Conservation (phyloP, 352 stramenopile species). For the Phytophthora europaea region DNA sequence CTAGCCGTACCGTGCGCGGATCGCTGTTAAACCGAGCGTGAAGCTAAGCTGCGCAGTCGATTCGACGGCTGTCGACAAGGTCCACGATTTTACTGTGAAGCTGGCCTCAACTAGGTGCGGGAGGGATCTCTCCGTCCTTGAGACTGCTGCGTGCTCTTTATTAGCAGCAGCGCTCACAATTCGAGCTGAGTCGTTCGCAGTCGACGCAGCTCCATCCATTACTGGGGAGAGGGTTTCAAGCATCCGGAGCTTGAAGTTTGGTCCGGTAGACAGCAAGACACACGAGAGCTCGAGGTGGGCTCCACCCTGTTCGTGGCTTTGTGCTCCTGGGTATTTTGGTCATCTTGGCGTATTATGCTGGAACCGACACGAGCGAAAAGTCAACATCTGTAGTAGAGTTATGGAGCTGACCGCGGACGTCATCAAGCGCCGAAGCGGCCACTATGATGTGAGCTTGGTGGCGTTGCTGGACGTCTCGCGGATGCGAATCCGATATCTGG, state of each 20-base stretch:
- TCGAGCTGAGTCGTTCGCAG: background rate
- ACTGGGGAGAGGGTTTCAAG: background rate
- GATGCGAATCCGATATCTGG: constrained; percentile 49
- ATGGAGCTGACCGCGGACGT: constrained; percentile 76
- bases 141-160: background rate
- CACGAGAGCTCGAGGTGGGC: constrained; percentile 1
- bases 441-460: constrained; percentile 80
- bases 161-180: background rate
- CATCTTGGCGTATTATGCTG: background rate
- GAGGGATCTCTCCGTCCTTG: background rate
- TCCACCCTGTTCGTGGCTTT: background rate
- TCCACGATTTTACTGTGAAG: constrained; percentile 3
- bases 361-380: background rate
- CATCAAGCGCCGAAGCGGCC: constrained; percentile 79
- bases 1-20: constrained; percentile 9
- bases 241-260: background rate
- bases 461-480: constrained; percentile 69
- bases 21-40: constrained; percentile 17
- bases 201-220: constrained; percentile 1
- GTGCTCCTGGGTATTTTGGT: constrained; percentile 18
- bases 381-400: background rate
- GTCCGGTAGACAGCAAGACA: background rate
- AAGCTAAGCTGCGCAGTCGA: constrained; percentile 12
- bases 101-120: background rate
- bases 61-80: background rate